Base-by-base conservation (phyloP, 768 basidiomycete species). In the Kwoniella mangroviensis region DNA sequence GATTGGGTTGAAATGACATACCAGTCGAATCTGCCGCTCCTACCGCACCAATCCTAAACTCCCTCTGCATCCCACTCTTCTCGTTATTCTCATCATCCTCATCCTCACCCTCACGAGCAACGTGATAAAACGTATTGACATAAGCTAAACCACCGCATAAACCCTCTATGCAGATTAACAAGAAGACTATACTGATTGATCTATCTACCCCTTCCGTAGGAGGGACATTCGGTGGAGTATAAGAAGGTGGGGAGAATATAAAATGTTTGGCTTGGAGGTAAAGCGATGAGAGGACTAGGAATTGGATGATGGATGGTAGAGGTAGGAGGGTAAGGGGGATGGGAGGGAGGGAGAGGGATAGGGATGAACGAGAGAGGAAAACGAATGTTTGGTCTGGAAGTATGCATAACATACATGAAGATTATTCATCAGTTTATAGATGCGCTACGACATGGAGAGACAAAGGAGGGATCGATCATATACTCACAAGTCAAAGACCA, bases 91-190 rank as follows among this genome's bases (percentile, higher is more conserved):
- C 85, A 52, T 86, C 87, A 70, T 75, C 84, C 11, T 57, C 55
- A 19, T 41, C 22, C 71, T 92, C 91, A n/a, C 79, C 80, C 55
- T 80, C 79, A 11, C 75, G 51, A 4, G 78, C 78, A 4, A 83
- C 78, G 66, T 81, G 79, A 49, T 69, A 74, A 64, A 75, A 76
- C 34, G 72, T 72, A 68, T 82, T 71, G 55, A 72, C 68, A 68
- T 97, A 98, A 17, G 93, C 93, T 12, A 91, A 86, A 4, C 96
- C 96, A 40, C 96, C 96, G 73, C 93, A 96, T 54, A 97, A 86
- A 2, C 96, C 96, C 81, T 99, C 96, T 9, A 93, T 70, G 72
- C 91, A 89, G 75, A 99, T 90, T 56, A 97, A 86, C 12, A 88
- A 45, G 79, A 94, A 92, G 2, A 93, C 90, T 22, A 89, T 77